These are phyloP conservation scores for Pyrenochaeta sp. DNA, from an alignment of 2,329 filamentous ascomycete genomes.

Conservation along the genomic window DNA sequence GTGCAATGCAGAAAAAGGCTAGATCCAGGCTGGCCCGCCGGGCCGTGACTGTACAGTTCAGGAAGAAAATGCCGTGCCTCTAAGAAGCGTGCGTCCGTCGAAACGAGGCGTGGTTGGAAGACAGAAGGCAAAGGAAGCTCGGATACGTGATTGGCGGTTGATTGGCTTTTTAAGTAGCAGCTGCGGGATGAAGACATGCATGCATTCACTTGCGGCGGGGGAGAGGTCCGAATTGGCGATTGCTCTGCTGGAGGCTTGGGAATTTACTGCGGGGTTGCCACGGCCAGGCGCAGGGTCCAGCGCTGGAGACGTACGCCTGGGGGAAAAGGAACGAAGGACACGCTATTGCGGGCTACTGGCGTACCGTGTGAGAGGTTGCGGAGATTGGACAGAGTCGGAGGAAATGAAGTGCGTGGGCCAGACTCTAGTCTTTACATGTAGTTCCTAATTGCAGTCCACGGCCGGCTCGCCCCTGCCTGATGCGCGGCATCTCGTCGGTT, in stretches of 20 bases:
- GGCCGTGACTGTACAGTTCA: conserved; percentile 33
- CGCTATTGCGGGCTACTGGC: conserved; percentile 8
- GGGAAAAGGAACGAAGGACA: conserved; percentile 15
- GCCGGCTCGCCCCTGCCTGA: conserved; percentile 1
- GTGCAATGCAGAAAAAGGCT: conserved; percentile 42
- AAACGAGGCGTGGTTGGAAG: conserved; percentile 9
- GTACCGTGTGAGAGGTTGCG: conserved; percentile 14
- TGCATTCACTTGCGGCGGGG: conserved; percentile 19
- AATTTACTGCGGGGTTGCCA: conserved; percentile 28
- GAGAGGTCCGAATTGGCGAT: conserved; percentile 17
- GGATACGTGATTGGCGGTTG: conserved; percentile 32
- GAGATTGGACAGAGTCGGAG: conserved; percentile 9
- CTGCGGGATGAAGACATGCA: conserved; percentile 26
- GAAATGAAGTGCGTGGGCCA: conserved; percentile 17
- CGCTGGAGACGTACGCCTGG: conserved; percentile 4
- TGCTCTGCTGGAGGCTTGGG: conserved; percentile 1
- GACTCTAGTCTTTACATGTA: conserved; percentile 1
- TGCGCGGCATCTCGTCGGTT: conserved; percentile 3
- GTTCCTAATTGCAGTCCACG: conserved; percentile 1
- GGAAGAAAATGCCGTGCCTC: conserved; percentile 17
- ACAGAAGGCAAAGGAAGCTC: conserved; percentile 2
- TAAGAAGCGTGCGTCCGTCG: conserved; percentile 14
- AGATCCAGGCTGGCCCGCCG: conserved; percentile 33
- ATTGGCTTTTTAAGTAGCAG: conserved; percentile 18
- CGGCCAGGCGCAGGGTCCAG: conserved; percentile 30